Base-by-base conservation (phyloP, 768 basidiomycete species). In the Rhodotorula paludigena region DNA sequence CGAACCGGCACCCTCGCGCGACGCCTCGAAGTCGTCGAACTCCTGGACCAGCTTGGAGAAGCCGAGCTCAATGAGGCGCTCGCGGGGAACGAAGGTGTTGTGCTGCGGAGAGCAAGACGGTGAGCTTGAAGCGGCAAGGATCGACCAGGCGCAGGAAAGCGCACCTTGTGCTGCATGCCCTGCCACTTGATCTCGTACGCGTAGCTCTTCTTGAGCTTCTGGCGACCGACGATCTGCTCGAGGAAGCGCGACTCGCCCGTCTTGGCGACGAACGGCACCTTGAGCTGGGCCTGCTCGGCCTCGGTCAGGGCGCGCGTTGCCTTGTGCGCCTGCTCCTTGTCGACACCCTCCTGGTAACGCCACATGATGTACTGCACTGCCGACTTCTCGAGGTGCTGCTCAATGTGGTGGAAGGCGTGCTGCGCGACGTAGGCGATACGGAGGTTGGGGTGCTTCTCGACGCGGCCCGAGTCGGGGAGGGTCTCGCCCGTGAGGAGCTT, bases 261-360 rank as follows among this genome's bases (percentile, higher is more conserved):
- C 81, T 86, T 90, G 57, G 92, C 93, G 57, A 89, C 85, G 83
- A 93, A 93, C 36, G 92, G 90, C 62, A 84, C 84, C 59, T 93
- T 89, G 70, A 93, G 80, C 58, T 87, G 71, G 5, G 80, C 82
- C 78, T 87, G 85, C 76, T 97, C 94, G 77, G 89, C 92, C 36
- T 85, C 83, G n/a, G 90, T 89, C 71, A 98, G 79, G n/a, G 85
- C 85, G 67, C 94, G 90, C 8, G 91, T 92, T 10, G 84, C 85
- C 79, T 97, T 96, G 80, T 93, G 90, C 71, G 96, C 74, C 42
- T 94, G 80, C 80, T 98, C 93, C 72, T 92, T 89, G 83, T 98
- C 93, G 79, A 94, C 89, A 56, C 93, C 94, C 78, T 96, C 93
- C 78, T 97, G 93, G 85, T 92, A 98, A 74, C 93, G 89, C 93